Conservation (phyloP, 2,329 filamentous ascomycete genomes). For the Aspergillus sp. region DNA sequence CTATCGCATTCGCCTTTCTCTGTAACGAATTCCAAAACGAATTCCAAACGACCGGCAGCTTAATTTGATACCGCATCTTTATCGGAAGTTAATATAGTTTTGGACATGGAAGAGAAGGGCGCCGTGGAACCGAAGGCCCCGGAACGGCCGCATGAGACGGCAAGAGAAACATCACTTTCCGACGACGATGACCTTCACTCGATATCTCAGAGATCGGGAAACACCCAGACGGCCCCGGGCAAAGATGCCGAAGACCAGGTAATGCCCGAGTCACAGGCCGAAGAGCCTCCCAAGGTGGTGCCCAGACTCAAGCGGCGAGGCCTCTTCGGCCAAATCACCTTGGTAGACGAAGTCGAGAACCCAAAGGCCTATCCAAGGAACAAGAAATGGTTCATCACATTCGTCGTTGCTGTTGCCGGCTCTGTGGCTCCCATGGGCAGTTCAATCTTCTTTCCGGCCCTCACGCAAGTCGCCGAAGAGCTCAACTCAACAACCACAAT, state of each 20-base stretch:
- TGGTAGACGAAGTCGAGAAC: slow-evolving; percentile 76
- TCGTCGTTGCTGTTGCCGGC: slow-evolving; percentile 73
- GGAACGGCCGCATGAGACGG: background rate
- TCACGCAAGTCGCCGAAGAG: slow-evolving; percentile 62
- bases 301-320: slow-evolving; percentile 63
- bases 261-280: slow-evolving; percentile 17
- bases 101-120: slow-evolving; percentile 9
- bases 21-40: background rate
- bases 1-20: background rate
- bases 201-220: slow-evolving; percentile 10
- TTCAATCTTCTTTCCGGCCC: slow-evolving; percentile 75
- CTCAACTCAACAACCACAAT: slow-evolving; percentile 64
- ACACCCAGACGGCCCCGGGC: background rate
- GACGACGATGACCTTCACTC: slow-evolving; percentile 18
- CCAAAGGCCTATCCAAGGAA: slow-evolving; percentile 70
- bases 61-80: background rate
- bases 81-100: background rate
- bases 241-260: slow-evolving; percentile 19
- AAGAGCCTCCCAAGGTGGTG: slow-evolving; percentile 46
- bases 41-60: background rate
- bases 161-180: background rate
- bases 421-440: slow-evolving; percentile 80
- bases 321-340: slow-evolving; percentile 66
- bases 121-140: background rate
- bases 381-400: slow-evolving; percentile 83